These are phyloP conservation scores for Chlorella sp. DNA, from an alignment of 139 green algal genomes.

Conservation along the genomic window DNA sequence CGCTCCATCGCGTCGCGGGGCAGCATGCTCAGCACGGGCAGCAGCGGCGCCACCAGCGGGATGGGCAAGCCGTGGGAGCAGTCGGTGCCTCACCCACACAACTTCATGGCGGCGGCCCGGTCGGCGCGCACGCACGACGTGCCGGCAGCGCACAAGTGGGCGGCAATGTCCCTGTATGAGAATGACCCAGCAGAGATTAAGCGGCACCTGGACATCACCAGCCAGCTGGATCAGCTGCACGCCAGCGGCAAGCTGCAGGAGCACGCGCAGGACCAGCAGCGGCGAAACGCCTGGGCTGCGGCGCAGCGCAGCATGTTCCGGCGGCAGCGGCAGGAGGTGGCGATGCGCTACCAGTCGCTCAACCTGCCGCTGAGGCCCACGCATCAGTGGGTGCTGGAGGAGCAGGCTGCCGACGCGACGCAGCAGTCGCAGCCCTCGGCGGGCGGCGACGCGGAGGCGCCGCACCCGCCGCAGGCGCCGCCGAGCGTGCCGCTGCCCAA, in stretches of 20 bases:
- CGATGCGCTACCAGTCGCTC: conserved; percentile 10
- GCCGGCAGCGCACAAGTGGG: conserved; percentile 5
- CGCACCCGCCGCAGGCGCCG: not conserved
- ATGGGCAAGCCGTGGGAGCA: conserved; percentile 13
- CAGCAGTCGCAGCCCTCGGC: not conserved
- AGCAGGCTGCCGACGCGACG: not conserved
- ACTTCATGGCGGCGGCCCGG: conserved; percentile 11
- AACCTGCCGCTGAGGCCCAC: conserved; percentile 20
- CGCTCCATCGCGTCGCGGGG: too few relatives aligned
- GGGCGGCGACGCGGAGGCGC: not conserved
- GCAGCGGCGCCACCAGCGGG: not conserved
- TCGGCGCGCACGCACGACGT: conserved; percentile 14
- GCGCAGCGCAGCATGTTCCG: conserved; percentile 32
- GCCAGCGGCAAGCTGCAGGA: conserved; percentile 12
- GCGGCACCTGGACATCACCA: conserved; percentile 22
- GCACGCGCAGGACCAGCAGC: conserved; percentile 7
- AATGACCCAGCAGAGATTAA: conserved; percentile 23
- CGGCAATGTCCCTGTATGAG: conserved; percentile 23
- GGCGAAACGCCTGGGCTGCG: conserved; percentile 19
- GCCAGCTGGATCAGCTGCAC: conserved; percentile 11
- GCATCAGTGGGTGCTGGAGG: not conserved
- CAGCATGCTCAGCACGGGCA: too few relatives aligned
- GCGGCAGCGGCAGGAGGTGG: conserved; percentile 27
- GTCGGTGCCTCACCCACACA: conserved; percentile 1
- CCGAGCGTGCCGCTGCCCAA: not conserved